A percentile compares a stretch with the other conserved stretches of the same genome.
Evolutionary conservation across 2,329 filamentous ascomycete species (phyloP).

Genomic region (Cladosporium oxysporum): DNA sequence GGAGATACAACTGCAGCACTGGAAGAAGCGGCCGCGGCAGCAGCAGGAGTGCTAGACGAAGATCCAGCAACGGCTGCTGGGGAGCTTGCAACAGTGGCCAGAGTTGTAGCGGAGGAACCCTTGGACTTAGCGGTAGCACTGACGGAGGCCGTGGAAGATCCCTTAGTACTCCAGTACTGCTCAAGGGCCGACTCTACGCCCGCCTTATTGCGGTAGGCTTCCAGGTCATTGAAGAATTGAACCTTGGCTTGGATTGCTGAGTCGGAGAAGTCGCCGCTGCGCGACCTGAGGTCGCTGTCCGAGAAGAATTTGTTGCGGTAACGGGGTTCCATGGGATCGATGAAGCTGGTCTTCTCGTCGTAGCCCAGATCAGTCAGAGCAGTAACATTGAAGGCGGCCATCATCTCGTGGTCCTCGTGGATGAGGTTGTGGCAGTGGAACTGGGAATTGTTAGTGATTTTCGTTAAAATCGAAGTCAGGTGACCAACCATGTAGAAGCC

Average conservation of each 20-base stretch:
- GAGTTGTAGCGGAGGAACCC: not conserved
- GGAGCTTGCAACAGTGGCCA: not conserved
- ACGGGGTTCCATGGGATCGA: slow-evolving; percentile 28
- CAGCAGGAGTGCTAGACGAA: not conserved
- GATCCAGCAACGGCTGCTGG: not conserved
- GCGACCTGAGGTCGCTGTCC: slow-evolving; percentile 17
- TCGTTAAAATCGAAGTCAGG: too few species aligned
- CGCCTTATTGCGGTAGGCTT: slow-evolving; percentile 33
- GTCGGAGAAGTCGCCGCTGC: slow-evolving; percentile 24
- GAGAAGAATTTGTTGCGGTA: slow-evolving; percentile 29
- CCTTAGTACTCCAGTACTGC: slow-evolving; percentile 29
- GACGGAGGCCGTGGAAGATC: not conserved
- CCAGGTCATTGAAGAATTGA: slow-evolving; percentile 34
- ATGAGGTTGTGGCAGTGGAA: slow-evolving; percentile 49
- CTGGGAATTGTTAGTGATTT: not conserved
- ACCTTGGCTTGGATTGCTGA: slow-evolving; percentile 35
- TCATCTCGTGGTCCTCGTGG: slow-evolving; percentile 49
- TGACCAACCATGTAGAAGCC: slow-evolving; percentile 46
- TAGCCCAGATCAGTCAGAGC: slow-evolving; percentile 37
- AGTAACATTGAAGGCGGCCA: slow-evolving; percentile 48
- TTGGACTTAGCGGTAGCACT: not conserved
- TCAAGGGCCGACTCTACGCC: slow-evolving; percentile 35
- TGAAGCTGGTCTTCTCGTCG: slow-evolving; percentile 31
- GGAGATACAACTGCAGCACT: not conserved
- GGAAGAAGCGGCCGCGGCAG: not conserved